Evolutionary conservation across 352 stramenopile species (phyloP).

Genomic region (Phytophthora multivora): DNA sequence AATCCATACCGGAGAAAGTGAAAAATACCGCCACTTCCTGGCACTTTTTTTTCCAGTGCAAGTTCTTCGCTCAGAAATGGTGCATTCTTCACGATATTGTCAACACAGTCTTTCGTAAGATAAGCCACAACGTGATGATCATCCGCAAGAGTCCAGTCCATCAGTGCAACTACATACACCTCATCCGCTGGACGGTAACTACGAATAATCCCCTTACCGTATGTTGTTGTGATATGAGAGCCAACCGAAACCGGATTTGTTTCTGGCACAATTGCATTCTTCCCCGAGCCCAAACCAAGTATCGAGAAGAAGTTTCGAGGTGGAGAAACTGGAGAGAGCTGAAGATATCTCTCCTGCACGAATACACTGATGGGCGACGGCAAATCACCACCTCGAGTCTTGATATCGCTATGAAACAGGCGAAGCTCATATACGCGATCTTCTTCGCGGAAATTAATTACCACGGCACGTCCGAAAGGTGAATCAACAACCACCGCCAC

Average conservation of each 20-base stretch:
- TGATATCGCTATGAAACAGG: conserved; percentile 48
- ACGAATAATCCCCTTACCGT: conserved; percentile 61
- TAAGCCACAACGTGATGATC: conserved; percentile 55
- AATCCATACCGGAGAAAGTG: conserved; percentile 64
- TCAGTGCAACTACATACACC: conserved; percentile 34
- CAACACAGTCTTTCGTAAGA: conserved; percentile 50
- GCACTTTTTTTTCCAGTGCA: conserved; percentile 17
- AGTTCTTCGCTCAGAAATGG: conserved; percentile 1
- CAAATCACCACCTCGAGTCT: conserved; percentile 30
- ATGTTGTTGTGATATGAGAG: conserved; percentile 56
- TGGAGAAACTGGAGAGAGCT: conserved; percentile 54
- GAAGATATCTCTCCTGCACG: conserved; percentile 62
- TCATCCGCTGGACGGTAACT: conserved; percentile 48
- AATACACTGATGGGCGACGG: conserved; percentile 37
- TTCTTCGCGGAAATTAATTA: conserved; percentile 63
- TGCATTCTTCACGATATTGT: conserved; percentile 41
- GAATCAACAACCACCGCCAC: conserved; percentile 68
- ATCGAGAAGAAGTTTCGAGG: conserved; percentile 77
- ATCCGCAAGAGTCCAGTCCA: conserved; percentile 50
- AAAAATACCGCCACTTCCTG: conserved; percentile 64
- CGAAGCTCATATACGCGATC: conserved; percentile 78
- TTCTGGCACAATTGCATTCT: conserved; percentile 6
- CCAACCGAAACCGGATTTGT: conserved; percentile 30
- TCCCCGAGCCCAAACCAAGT: conserved; percentile 44
- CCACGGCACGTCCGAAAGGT: conserved; percentile 73